Evolutionary conservation across 192 early-diverging fungal species (phyloP), one percentile per base, ranked within the genome.

Genomic region (Backusella macrospora): DNA sequence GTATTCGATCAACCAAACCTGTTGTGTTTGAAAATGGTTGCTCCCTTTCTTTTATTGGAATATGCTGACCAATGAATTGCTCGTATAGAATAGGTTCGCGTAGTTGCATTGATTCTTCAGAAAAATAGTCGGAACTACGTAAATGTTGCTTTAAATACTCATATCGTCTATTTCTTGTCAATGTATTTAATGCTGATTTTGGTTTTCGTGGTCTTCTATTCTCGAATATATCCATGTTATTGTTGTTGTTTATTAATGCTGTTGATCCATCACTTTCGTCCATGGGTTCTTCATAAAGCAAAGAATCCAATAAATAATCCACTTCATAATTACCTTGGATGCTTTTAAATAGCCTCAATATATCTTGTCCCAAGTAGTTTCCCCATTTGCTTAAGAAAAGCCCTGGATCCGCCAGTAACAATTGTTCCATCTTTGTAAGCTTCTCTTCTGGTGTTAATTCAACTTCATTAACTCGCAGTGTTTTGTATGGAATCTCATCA

Each of bases 371-470:
- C 21, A 83, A 46, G 59, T 70, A 76, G 16, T 48, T 49, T n/a
- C 82, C 82, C 82, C 82, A 83, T 42, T 75, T 78, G n/a, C 76
- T 73, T 9, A 83, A 59, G 47, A 83, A 83, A 29, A 83, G 67
- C 0, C 64, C 80, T 10, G 82, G 82, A 76, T 83, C 79, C n/a
- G 15, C 9, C 14, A 44, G n/a, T 10, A 83, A 39, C 10, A 74
- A 26, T 44, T 71, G 23, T 6, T 65, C 15, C 80, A 83, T 83
- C 8, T 65, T 16, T 9, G 38, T 3, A 18, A 81, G 37, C 65
- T 83, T 83, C 48, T 73, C 71, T 48, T 76, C 62, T 46, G 69
- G 21, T 26, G 47, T 38, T 15, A 37, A 16, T 55, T 83, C 82
- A 14, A 29, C 8, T 70, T 83, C 82, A 38, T 73, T 65, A 3